Evolutionary conservation across 116 monocot species (phyloP).

Genomic region (Papilionanthe hybrid): DNA sequence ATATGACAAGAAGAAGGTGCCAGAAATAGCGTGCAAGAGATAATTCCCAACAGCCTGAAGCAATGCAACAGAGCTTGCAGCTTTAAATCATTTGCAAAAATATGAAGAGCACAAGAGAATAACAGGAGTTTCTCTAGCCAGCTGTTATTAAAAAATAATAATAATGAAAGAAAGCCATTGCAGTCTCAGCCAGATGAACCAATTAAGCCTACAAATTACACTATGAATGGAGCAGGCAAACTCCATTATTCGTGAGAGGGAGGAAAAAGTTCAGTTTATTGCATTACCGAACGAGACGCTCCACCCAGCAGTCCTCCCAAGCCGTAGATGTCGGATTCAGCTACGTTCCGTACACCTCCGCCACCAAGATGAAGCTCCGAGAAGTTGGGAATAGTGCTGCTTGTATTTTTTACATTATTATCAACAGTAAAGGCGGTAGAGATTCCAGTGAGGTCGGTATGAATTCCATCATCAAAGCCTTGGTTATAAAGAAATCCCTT

Average conservation of each 20-base stretch:
- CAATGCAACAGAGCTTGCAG: too few species aligned
- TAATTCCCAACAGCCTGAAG: too few species aligned
- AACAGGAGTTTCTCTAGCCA: too few species aligned
- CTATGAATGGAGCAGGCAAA: too few species aligned
- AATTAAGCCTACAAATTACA: background rate
- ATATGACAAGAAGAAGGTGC: too few species aligned
- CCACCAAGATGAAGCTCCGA: slow-evolving; percentile 64
- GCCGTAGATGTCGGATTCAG: slow-evolving; percentile 30
- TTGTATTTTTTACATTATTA: slow-evolving; percentile 10
- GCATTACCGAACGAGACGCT: slow-evolving; percentile 38
- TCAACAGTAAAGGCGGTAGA: slow-evolving; percentile 8
- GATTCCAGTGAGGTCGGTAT: slow-evolving; percentile 12
- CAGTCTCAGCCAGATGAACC: too few species aligned
- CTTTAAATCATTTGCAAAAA: too few species aligned
- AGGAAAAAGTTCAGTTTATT: slow-evolving; percentile 32
- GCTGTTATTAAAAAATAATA: too few species aligned
- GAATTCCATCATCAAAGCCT: slow-evolving; percentile 42
- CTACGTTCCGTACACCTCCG: background rate
- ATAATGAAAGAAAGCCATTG: too few species aligned
- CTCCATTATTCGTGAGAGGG: background rate
- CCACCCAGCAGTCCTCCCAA: slow-evolving; percentile 22
- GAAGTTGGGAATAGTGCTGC: slow-evolving; percentile 37
- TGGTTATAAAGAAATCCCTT: slow-evolving; percentile 89
- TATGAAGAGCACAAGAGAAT: too few species aligned
- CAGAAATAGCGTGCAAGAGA: too few species aligned